Base-by-base conservation (phyloP, 2,329 filamentous ascomycete genomes). In the Emergomyces orientalis region DNA sequence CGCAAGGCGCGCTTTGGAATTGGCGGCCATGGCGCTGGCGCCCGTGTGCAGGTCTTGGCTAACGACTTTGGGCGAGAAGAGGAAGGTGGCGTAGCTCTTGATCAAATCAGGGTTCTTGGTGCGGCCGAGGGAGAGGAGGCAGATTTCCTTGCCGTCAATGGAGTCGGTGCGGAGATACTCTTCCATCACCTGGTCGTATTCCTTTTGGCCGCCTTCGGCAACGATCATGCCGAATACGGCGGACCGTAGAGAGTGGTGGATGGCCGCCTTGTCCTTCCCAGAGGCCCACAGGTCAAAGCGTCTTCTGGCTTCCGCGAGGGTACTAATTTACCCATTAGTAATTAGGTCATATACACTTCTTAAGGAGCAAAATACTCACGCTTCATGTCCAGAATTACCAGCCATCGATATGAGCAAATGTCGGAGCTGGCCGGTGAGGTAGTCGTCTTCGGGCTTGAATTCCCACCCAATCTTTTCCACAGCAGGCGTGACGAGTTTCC, bases 91-190 rank as follows among this genome's bases (percentile, higher is more conserved):
- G 82, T 87, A 81, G 71, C 87, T 77, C 63, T 82, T 79, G 54
- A 95, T 86, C 37, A 97, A 79, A 11, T 86, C 83, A 0, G 80
- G 73, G 62, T 90, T 85, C 69, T 88, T 87, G 25, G 89, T 86
- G 47, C 86, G 85, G 41, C 91, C 91, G 54, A 99, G 82, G 3
- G 89, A 85, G 45, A 84, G 80, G 2, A 97, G 83, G 67, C 86
- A 88, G 67, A 96, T 89, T 68, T 96, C 91, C 76, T 92, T 95
- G 69, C 91, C 92, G 70, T 97, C 94, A 45, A 97, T 87, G 8
- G 91, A 90, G 60, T 88, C 88, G 14, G 91, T 94, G 59, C 81
- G 86, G 66, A 86, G 82, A 82, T 90, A 97, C 74, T 97, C 92
- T 62, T 90, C 85, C 79, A 93, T 91, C 62, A 99, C 82, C 8